Percentiles rank a stretch among this genome's conserved stretches.
Conservation (phyloP, 1,284 basidiomycete genomes). For the Boletus albobrunnescens region DNA sequence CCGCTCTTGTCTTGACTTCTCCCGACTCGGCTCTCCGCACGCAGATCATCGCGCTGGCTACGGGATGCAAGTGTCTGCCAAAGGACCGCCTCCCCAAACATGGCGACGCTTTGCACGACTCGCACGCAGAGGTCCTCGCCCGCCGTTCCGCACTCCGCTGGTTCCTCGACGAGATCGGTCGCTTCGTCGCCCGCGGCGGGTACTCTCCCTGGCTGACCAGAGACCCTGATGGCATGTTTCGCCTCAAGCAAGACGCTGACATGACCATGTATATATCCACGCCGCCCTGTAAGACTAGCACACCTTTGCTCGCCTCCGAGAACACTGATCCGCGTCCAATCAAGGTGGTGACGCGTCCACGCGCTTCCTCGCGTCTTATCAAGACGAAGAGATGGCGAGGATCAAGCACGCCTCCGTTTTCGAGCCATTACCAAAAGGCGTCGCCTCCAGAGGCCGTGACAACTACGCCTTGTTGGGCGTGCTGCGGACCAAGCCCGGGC, state of each 20-base stretch:
- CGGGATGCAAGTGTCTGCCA: constrained; percentile 87
- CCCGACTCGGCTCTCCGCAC: constrained; percentile 10
- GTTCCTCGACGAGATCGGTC: constrained; percentile 67
- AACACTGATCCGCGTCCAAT: constrained; percentile 7
- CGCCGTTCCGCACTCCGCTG: constrained; percentile 78
- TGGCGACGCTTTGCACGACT: constrained; percentile 87
- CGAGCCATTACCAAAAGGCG: constrained; percentile 35
- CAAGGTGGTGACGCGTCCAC: constrained; percentile 90
- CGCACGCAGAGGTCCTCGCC: constrained; percentile 87
- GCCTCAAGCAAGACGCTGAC: constrained; percentile 47
- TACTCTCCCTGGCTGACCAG: constrained; percentile 46
- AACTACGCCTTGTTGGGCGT: constrained; percentile 72
- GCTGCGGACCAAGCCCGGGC: constrained; percentile 85
- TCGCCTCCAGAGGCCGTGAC: constrained; percentile 69
- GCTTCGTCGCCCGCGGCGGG: constrained; percentile 25
- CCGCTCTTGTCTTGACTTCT: constrained; percentile 51
- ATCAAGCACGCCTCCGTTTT: constrained; percentile 53
- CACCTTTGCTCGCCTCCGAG: not conserved
- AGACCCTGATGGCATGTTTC: constrained; percentile 41
- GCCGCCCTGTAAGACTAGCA: constrained; percentile 67
- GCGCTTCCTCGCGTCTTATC: constrained; percentile 65
- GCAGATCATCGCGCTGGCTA: constrained; percentile 69
- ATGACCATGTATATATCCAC: constrained; percentile 83
- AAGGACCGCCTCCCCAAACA: constrained; percentile 52
- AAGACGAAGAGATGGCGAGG: constrained; percentile 65